phyloP scores from a whole-genome alignment of 2,329 filamentous ascomycete genomes.

The Eutypa lata region DNA sequence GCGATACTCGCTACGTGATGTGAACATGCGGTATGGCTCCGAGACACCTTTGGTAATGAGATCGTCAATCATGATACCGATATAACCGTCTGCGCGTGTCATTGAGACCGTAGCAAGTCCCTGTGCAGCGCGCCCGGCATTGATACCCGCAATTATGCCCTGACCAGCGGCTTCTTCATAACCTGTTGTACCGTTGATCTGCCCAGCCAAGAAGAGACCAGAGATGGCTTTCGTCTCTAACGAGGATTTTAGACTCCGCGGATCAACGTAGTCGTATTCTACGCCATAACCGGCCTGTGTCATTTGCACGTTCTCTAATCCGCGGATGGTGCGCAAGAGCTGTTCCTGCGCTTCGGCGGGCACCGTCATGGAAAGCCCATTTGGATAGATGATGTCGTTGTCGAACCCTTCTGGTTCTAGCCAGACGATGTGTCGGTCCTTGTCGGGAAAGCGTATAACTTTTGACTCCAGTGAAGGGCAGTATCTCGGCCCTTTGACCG shows the following conservation, averaged over 20 bases:
- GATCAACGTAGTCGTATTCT: slow-evolving; percentile 98
- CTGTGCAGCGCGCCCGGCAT: slow-evolving; percentile 78
- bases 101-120: slow-evolving; percentile 65
- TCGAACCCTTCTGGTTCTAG: slow-evolving; percentile 94
- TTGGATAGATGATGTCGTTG: slow-evolving; percentile 88
- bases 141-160: slow-evolving; percentile 87
- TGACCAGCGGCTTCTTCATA: slow-evolving; percentile 97
- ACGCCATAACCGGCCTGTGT: slow-evolving; percentile 94
- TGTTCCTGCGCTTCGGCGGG: slow-evolving; percentile 82
- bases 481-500: slow-evolving; percentile 89
- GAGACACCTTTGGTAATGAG: slow-evolving; percentile 94
- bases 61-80: slow-evolving; percentile 98
- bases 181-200: slow-evolving; percentile 97
- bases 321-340: slow-evolving; percentile 81
- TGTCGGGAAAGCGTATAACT: slow-evolving; percentile 80
- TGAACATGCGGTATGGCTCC: slow-evolving; percentile 98
- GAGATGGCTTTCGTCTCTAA: slow-evolving; percentile 90
- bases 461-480: slow-evolving; percentile 96
- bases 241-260: slow-evolving; percentile 79
- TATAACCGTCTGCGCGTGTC: slow-evolving; percentile 85
- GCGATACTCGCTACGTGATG: slow-evolving; percentile 89
- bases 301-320: slow-evolving; percentile 87
- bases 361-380: slow-evolving; percentile 95
- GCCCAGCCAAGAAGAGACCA: slow-evolving; percentile 87
- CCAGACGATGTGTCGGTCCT: slow-evolving; percentile 85